A percentile compares a stretch with the other conserved stretches of the same genome.
phyloP scores from a whole-genome alignment of 345 rosid species.

The Linum trigynum region DNA sequence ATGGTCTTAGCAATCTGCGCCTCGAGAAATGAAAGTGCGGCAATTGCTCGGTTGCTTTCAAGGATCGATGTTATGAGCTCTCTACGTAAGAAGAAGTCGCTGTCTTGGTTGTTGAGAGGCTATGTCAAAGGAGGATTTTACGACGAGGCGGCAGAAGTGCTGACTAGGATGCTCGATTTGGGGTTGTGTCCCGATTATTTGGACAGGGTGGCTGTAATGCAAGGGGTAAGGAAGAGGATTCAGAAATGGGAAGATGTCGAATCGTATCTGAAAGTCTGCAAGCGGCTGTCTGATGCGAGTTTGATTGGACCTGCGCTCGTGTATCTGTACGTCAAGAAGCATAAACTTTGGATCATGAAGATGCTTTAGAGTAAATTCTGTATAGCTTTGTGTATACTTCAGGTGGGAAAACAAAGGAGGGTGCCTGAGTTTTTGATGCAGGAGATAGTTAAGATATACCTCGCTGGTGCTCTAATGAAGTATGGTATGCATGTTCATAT shows the following conservation, averaged over 20 bases:
- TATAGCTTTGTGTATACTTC: conserved; percentile 12
- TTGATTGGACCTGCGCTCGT: conserved; percentile 72
- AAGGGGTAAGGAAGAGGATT: conserved; percentile 67
- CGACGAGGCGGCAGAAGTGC: conserved; percentile 63
- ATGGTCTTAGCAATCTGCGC: conserved; percentile 84
- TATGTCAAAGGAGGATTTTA: conserved; percentile 78
- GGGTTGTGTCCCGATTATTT: conserved; percentile 70
- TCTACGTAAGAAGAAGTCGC: conserved; percentile 46
- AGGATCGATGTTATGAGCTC: conserved; percentile 42
- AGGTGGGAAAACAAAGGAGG: not conserved
- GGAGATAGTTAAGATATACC: not conserved
- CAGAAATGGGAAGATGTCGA: conserved; percentile 47
- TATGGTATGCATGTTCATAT: too few relatives aligned
- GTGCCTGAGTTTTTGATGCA: conserved; percentile 4
- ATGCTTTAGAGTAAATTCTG: conserved; percentile 41
- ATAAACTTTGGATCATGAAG: conserved; percentile 71
- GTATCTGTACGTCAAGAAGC: conserved; percentile 58
- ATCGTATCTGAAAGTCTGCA: conserved; percentile 61
- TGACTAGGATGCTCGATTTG: conserved; percentile 59
- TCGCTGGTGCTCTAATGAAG: too few relatives aligned
- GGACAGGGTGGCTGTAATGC: conserved; percentile 82
- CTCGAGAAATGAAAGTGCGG: conserved; percentile 52
- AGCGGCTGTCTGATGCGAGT: conserved; percentile 48
- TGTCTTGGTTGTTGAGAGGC: conserved; percentile 80
- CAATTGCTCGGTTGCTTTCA: conserved; percentile 52